phyloP scores from a whole-genome alignment of 257 asterid genomes.

The Asclepias syriaca region DNA sequence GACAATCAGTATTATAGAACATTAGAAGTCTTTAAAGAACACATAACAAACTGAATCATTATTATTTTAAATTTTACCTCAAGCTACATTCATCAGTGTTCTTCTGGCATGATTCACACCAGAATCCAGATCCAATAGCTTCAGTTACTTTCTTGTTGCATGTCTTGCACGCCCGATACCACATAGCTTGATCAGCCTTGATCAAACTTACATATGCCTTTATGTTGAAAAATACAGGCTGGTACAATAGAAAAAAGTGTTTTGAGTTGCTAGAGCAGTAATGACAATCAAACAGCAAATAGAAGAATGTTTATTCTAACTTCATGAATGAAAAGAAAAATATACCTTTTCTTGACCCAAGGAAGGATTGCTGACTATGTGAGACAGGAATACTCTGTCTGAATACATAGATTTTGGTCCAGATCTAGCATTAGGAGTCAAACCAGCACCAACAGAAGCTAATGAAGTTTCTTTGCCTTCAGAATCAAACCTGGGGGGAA shows the following conservation, averaged over 20 bases:
- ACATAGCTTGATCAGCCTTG: slow-evolving; percentile 85
- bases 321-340: background rate
- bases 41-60: background rate
- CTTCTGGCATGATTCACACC: slow-evolving; percentile 86
- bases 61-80: slow-evolving; percentile 39
- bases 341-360: slow-evolving; percentile 80
- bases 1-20: background rate
- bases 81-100: slow-evolving; percentile 50
- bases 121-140: slow-evolving; percentile 72
- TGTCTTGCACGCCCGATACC: slow-evolving; percentile 89
- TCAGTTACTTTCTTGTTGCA: slow-evolving; percentile 90
- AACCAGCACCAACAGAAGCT: slow-evolving; percentile 69
- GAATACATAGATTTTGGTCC: slow-evolving; percentile 62
- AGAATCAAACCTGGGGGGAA: slow-evolving; percentile 58
- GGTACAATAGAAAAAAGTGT: slow-evolving; percentile 19
- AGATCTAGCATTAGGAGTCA: slow-evolving; percentile 36
- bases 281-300: background rate
- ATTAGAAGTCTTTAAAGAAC: background rate
- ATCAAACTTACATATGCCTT: slow-evolving; percentile 68
- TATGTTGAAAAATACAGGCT: slow-evolving; percentile 67
- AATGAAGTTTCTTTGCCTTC: slow-evolving; percentile 82
- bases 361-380: slow-evolving; percentile 61
- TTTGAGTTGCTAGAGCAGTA: background rate
- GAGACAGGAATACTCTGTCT: slow-evolving; percentile 65
- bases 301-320: background rate